Evolutionary conservation across 2,329 filamentous ascomycete genomes (phyloP).

Genomic region (Ophiostoma angusticollis): DNA sequence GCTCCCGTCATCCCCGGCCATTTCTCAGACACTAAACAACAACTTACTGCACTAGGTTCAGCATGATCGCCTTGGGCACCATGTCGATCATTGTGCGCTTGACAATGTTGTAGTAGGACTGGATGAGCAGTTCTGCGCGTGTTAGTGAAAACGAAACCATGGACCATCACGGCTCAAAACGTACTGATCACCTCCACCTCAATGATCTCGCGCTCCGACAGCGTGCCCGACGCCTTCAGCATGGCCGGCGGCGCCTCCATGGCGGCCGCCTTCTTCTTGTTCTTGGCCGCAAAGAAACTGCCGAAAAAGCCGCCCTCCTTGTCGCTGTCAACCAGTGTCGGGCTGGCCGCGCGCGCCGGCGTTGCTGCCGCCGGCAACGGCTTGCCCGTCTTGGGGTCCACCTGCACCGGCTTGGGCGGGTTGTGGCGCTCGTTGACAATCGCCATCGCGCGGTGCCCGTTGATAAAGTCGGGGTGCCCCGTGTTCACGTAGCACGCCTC

Average conservation of each 20-base stretch:
- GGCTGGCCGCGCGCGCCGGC: slow-evolving; percentile 64
- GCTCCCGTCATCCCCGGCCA: too few species aligned
- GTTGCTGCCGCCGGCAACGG: slow-evolving; percentile 53
- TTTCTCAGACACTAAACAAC: too few species aligned
- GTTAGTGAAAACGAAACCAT: background rate
- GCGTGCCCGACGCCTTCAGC: slow-evolving; percentile 83
- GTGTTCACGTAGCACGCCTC: slow-evolving; percentile 98
- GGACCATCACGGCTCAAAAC: background rate
- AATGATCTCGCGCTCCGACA: slow-evolving; percentile 87
- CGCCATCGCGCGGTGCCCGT: slow-evolving; percentile 93
- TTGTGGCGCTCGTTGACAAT: slow-evolving; percentile 91
- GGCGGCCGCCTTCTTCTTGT: slow-evolving; percentile 99
- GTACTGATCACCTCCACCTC: slow-evolving; percentile 97
- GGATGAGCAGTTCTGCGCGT: slow-evolving; percentile 71
- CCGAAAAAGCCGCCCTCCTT: slow-evolving; percentile 81
- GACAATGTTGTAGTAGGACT: slow-evolving; percentile 96
- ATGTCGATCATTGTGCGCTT: slow-evolving; percentile 98
- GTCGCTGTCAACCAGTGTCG: slow-evolving; percentile 44
- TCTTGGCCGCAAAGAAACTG: slow-evolving; percentile 97
- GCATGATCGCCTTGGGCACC: slow-evolving; percentile 99
- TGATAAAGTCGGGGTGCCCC: slow-evolving; percentile 93
- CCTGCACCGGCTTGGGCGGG: slow-evolving; percentile 72
- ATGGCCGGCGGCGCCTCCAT: slow-evolving; percentile 93
- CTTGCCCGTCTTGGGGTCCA: slow-evolving; percentile 98
- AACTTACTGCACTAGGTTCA: slow-evolving; percentile 84